Conservation (phyloP, 2,329 filamentous ascomycete species). For the Grosmannia penicillata region DNA sequence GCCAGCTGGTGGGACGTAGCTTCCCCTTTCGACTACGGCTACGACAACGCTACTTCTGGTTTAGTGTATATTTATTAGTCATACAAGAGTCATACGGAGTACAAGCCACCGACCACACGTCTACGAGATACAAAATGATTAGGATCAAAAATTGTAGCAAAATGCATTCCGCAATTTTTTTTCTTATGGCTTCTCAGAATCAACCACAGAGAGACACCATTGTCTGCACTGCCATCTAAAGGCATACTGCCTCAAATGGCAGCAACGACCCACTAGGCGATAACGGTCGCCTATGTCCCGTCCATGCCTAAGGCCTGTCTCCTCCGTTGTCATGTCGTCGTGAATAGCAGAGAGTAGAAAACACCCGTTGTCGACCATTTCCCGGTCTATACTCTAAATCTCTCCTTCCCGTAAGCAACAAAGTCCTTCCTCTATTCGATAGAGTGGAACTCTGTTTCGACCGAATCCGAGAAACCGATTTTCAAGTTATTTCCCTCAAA, state of each 20-base stretch:
- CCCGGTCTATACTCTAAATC: constrained; percentile 4
- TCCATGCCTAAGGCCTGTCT: background rate
- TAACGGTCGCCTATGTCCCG: background rate
- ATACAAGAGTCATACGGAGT: no score
- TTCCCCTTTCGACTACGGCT: background rate
- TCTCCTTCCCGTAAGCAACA: background rate
- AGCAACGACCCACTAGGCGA: background rate
- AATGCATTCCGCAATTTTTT: background rate
- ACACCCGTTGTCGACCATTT: background rate
- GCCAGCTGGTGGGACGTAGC: background rate
- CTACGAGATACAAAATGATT: no score
- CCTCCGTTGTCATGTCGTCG: constrained; percentile 3
- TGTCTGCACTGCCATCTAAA: background rate
- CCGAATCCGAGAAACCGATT: constrained; percentile 35
- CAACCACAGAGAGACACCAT: constrained; percentile 1
- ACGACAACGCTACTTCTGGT: background rate
- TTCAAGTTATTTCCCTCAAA: constrained; percentile 38
- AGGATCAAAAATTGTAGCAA: no score
- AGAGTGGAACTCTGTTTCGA: background rate
- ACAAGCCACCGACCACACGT: no score
- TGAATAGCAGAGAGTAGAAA: constrained; percentile 3
- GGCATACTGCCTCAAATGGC: no score
- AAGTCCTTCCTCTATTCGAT: background rate
- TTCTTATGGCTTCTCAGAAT: constrained; percentile 2
- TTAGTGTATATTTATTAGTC: background rate